A percentile compares a stretch with the other conserved stretches of the same genome.
Conservation (phyloP, 345 rosid species). For the Citrus unshiu region DNA sequence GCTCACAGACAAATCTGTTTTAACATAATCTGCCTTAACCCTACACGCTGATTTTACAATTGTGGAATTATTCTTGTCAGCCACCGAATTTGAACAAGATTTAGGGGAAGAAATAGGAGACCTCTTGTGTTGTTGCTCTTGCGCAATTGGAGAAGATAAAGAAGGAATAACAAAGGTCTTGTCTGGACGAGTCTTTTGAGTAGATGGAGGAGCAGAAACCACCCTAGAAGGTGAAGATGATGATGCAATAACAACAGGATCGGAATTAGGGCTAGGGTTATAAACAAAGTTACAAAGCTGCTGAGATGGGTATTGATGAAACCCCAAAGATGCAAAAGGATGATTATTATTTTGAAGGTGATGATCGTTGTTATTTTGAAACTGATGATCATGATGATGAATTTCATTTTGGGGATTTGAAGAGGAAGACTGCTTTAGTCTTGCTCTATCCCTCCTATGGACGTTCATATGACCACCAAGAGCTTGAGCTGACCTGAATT, state of each 20-base stretch:
- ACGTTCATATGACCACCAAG: slow-evolving; percentile 96
- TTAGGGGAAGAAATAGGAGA: slow-evolving; percentile 27
- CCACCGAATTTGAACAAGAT: slow-evolving; percentile 24
- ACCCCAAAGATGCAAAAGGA: slow-evolving; percentile 33
- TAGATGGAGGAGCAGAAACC: slow-evolving; percentile 34
- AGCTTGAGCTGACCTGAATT: slow-evolving; percentile 88
- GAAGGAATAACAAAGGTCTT: slow-evolving; percentile 27
- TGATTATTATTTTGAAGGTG: slow-evolving; percentile 8
- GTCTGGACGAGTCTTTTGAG: slow-evolving; percentile 19
- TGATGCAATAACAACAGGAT: slow-evolving; percentile 27
- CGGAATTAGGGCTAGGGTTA: slow-evolving; percentile 64
- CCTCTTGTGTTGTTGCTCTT: slow-evolving; percentile 23
- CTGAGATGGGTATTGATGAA: slow-evolving; percentile 39
- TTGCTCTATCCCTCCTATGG: slow-evolving; percentile 89
- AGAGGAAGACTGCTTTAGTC: slow-evolving; percentile 62
- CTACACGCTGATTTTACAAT: slow-evolving; percentile 24
- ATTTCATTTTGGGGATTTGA: slow-evolving; percentile 29
- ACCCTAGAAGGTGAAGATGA: slow-evolving; percentile 46
- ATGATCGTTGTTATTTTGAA: slow-evolving; percentile 7
- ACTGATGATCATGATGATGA: slow-evolving; percentile 24
- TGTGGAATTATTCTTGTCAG: slow-evolving; percentile 32
- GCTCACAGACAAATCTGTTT: slow-evolving; percentile 52
- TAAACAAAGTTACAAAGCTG: slow-evolving; percentile 38
- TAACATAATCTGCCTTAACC: slow-evolving; percentile 35
- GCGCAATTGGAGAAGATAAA: slow-evolving; percentile 28